phyloP scores from a whole-genome alignment of 208 protist genomes.

The Acanthamoeba quina region DNA sequence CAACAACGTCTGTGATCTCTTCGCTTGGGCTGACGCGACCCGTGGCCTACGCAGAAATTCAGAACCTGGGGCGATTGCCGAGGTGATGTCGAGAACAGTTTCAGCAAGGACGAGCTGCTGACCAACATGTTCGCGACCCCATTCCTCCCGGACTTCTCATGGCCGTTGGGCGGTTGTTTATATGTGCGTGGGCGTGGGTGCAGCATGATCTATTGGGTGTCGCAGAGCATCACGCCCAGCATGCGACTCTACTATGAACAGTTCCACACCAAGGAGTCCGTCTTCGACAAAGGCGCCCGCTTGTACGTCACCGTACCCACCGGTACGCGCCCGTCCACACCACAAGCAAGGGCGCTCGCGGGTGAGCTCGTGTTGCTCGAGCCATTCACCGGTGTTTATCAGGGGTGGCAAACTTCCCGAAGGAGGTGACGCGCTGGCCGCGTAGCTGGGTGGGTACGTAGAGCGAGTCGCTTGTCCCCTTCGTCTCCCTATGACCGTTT shows the following conservation, averaged over 20 bases:
- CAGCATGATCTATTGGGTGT: constrained; percentile 72
- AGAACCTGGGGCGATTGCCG: neutral
- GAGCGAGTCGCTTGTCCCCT: too few relatives aligned
- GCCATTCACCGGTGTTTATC: neutral
- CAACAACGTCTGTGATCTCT: too few relatives aligned
- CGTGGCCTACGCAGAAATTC: constrained; percentile 3
- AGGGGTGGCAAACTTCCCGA: neutral
- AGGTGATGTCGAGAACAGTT: neutral
- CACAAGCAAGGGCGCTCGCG: too few relatives aligned
- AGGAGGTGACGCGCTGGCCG: constrained; percentile 19
- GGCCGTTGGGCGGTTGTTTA: neutral
- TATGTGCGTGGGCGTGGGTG: too few relatives aligned
- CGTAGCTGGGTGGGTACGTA: constrained; percentile 10
- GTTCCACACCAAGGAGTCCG: neutral
- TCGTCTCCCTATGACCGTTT: too few relatives aligned
- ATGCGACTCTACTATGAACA: constrained; percentile 66
- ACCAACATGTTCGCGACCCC: constrained; percentile 35
- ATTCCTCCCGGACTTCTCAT: neutral
- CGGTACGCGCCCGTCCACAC: neutral
- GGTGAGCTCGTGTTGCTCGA: too few relatives aligned
- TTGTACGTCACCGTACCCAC: constrained; percentile 7
- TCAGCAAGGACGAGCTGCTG: constrained; percentile 69
- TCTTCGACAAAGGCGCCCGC: neutral
- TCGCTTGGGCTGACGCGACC: neutral
- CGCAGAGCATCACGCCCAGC: constrained; percentile 39